Evolutionary conservation across 2,329 filamentous ascomycete genomes (phyloP), one percentile per base, ranked within the genome.

Genomic region (Paraconiothyrium sp.): DNA sequence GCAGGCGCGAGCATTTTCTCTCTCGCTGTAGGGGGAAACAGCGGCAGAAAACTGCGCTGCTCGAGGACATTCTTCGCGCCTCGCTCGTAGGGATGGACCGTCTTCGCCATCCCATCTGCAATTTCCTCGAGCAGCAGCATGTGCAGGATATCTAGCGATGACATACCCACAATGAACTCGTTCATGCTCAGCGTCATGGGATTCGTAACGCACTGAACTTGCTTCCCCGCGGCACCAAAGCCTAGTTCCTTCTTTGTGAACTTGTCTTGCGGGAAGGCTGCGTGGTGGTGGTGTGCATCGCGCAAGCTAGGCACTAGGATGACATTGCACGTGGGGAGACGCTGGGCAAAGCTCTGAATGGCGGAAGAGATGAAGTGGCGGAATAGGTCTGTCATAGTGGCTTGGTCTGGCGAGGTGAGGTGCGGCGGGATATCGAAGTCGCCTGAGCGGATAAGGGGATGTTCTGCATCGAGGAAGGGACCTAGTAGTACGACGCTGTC

Each of bases 161-260:
- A 93, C 69, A 97, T 85, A 4, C 92, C 93, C 30, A 97, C 80
- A 1, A 94, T 85, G 47, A 90, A 86, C 79, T 98, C 95, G 79
- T 99, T 99, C 66, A 98, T 84, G 6, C 89, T 92, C 3, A 98
- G 80, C 9, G 92, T 93, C 84, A 96, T 94, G 0, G 95, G 95
- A 74, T 98, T 98, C 2, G 93, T 92, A 16, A 97, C 88, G 69
- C 96, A 87, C 58, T 87, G 89, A 11, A 86, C 90, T 59, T 90
- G 85, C 75, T 92, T 94, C 11, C 69, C 71, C 14, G 72, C 71
- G 1, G 68, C 64, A 2, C 91, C 91, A 5, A 98, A 84, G 4
- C 91, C 92, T 7, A 96, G 85, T 20, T 94, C 91, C 71, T 89
- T 76, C 51, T 78, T 91, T 2, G 84, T 77, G 44, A 97, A 87